phyloP scores from a whole-genome alignment of 106 monocot genomes.

The Platanthera zijinensis region DNA sequence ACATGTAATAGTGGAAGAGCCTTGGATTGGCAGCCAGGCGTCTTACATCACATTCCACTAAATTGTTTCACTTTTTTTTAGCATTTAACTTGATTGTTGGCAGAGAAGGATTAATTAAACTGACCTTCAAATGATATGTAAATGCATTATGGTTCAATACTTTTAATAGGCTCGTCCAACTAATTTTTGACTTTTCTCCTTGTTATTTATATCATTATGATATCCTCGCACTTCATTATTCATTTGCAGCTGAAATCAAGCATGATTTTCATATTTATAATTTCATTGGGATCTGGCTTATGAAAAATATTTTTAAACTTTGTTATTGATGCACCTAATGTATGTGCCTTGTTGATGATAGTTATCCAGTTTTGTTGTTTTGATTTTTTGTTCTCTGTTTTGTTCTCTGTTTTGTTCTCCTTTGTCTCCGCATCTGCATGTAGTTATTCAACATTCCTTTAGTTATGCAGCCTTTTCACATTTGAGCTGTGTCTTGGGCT shows the following conservation, averaged over 20 bases:
- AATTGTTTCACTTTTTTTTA: no score
- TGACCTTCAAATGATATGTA: not conserved
- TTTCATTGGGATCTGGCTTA: not conserved
- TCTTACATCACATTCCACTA: no score
- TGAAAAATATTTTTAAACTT: not conserved
- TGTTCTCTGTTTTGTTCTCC: not conserved
- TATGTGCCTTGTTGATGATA: no score
- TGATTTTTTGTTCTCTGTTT: not conserved
- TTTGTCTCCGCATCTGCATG: not conserved
- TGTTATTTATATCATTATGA: not conserved
- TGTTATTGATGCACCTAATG: not conserved
- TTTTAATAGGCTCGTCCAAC: not conserved
- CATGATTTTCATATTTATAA: not conserved
- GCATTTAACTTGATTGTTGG: no score
- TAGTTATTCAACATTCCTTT: not conserved
- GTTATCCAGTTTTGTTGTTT: not conserved
- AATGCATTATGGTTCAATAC: not conserved
- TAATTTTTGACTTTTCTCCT: not conserved
- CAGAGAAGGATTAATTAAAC: not conserved
- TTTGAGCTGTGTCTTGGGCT: not conserved
- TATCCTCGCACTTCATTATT: not conserved
- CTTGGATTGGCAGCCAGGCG: no score
- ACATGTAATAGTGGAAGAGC: no score
- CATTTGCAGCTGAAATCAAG: not conserved
- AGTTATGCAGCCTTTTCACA: not conserved